Percentiles rank a stretch among this genome's conserved stretches.
Conservation (phyloP, 2,329 filamentous ascomycete species). For the Basipetospora chlamydospora region DNA sequence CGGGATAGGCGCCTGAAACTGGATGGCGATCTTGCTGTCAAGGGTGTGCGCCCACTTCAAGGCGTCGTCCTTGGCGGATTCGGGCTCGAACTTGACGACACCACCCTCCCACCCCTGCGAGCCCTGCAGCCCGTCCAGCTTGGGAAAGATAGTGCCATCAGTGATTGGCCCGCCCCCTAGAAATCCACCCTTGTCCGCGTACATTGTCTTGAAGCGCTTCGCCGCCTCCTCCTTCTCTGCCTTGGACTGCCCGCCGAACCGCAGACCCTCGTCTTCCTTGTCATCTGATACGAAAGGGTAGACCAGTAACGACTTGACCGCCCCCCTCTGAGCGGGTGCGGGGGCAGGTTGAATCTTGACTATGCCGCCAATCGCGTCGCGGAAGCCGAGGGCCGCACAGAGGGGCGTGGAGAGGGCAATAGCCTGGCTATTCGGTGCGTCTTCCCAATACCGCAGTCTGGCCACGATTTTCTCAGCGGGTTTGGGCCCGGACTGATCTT, state of each 20-base stretch:
- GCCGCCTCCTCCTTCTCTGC: conserved; percentile 65
- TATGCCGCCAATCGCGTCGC: conserved; percentile 69
- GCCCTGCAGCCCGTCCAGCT: conserved; percentile 36
- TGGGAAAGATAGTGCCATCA: conserved; percentile 65
- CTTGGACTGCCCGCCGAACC: conserved; percentile 78
- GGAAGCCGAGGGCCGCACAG: conserved; percentile 56
- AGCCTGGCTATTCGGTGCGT: conserved; percentile 70
- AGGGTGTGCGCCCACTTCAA: conserved; percentile 59
- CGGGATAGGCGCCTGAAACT: conserved; percentile 61
- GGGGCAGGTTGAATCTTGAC: conserved; percentile 77
- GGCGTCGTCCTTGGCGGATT: conserved; percentile 4
- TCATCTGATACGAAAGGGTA: conserved; percentile 55
- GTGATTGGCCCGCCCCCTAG: conserved; percentile 63
- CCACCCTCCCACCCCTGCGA: conserved; percentile 67
- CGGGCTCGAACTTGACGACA: conserved; percentile 57
- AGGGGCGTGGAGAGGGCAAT: conserved; percentile 65
- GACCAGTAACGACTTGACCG: conserved; percentile 55
- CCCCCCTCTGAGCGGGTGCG: conserved; percentile 50
- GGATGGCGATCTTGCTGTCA: conserved; percentile 57
- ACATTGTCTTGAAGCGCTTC: conserved; percentile 57
- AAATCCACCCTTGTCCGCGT: conserved; percentile 25
- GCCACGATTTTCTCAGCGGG: conserved; percentile 58
- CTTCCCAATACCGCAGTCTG: conserved; percentile 63
- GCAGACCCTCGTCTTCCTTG: conserved; percentile 51
- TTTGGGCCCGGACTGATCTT: conserved; percentile 42